Percentiles rank a stretch among this genome's conserved stretches.
These are phyloP conservation scores for Aspergillus bridgeri DNA, from an alignment of 495 filamentous ascomycete species.

Conservation along the genomic window DNA sequence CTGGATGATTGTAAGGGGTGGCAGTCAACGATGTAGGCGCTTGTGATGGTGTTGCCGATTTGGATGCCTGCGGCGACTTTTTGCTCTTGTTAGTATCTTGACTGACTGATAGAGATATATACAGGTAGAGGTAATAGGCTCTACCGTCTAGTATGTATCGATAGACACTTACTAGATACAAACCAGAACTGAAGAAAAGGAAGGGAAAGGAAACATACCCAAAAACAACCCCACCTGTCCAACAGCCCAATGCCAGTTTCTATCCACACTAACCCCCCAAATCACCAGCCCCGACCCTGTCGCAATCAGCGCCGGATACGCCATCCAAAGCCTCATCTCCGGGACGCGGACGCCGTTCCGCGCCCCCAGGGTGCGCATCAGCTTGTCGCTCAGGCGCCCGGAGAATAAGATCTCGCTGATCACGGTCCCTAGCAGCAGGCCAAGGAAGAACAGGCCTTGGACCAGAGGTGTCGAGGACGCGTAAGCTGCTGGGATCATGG, in stretches of 20 bases:
- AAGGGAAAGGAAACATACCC: conserved; percentile 23
- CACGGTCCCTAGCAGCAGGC: conserved; percentile 55
- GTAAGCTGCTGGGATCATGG: conserved; percentile 59
- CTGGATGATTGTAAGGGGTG: conserved; percentile 58
- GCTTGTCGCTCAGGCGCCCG: conserved; percentile 50
- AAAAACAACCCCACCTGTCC: conserved; percentile 58
- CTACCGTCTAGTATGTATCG: no score
- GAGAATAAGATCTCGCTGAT: conserved; percentile 54
- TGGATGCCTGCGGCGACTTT: conserved; percentile 58
- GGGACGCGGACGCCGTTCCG: conserved; percentile 45
- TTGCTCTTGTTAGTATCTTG: conserved; percentile 7
- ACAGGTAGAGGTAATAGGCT: no score
- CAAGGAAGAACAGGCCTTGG: conserved; percentile 57
- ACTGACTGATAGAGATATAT: no score
- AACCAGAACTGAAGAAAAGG: no score
- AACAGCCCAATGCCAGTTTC: conserved; percentile 56
- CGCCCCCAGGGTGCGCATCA: conserved; percentile 46
- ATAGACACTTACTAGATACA: no score
- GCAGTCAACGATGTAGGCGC: conserved; percentile 55
- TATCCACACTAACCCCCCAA: conserved; percentile 58
- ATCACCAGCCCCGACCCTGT: conserved; percentile 46
- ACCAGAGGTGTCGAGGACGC: conserved; percentile 46
- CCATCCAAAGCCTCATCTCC: conserved; percentile 60
- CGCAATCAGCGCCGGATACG: conserved; percentile 51
- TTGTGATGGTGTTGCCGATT: conserved; percentile 56